phyloP scores from a whole-genome alignment of 495 filamentous ascomycete species.

The Daldinia grandis region DNA sequence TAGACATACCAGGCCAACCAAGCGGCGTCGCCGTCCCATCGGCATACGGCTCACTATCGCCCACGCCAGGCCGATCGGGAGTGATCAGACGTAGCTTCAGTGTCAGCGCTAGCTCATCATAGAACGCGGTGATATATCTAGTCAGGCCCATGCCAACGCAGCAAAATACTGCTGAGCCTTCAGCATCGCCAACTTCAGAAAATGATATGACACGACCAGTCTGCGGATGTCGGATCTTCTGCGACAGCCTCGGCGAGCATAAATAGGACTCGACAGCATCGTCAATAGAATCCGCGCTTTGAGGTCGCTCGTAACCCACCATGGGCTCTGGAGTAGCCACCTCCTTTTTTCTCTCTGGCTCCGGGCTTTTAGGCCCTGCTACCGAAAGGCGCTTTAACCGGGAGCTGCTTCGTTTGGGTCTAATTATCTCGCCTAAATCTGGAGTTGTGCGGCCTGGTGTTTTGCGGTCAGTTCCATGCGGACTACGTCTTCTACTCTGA shows the following conservation, averaged over 20 bases:
- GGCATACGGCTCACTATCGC: slow-evolving; percentile 84
- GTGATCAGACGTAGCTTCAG: slow-evolving; percentile 92
- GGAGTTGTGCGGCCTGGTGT: slow-evolving; percentile 53
- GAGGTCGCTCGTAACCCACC: slow-evolving; percentile 67
- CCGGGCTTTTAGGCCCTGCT: slow-evolving; percentile 50
- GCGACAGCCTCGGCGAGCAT: slow-evolving; percentile 81
- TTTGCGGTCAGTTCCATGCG: slow-evolving; percentile 51
- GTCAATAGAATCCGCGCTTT: slow-evolving; percentile 86
- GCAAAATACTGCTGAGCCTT: slow-evolving; percentile 91
- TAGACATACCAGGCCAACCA: slow-evolving; percentile 85
- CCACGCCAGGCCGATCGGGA: slow-evolving; percentile 91
- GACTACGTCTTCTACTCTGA: slow-evolving; percentile 60
- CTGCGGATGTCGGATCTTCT: slow-evolving; percentile 83
- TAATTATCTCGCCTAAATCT: slow-evolving; percentile 50
- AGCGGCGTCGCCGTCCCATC: slow-evolving; percentile 85
- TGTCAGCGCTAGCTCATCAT: slow-evolving; percentile 92
- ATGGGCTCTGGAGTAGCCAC: slow-evolving; percentile 44
- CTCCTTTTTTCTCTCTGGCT: slow-evolving; percentile 42
- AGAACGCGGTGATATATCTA: slow-evolving; percentile 95
- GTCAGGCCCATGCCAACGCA: slow-evolving; percentile 99
- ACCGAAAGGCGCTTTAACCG: slow-evolving; percentile 57
- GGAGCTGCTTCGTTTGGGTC: slow-evolving; percentile 57
- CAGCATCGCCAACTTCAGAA: slow-evolving; percentile 93
- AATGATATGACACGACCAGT: slow-evolving; percentile 91
- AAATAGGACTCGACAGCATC: slow-evolving; percentile 87